These are phyloP conservation scores for Tylopilus vinaceipallidus DNA, from an alignment of 768 basidiomycete species.

Conservation along the genomic window DNA sequence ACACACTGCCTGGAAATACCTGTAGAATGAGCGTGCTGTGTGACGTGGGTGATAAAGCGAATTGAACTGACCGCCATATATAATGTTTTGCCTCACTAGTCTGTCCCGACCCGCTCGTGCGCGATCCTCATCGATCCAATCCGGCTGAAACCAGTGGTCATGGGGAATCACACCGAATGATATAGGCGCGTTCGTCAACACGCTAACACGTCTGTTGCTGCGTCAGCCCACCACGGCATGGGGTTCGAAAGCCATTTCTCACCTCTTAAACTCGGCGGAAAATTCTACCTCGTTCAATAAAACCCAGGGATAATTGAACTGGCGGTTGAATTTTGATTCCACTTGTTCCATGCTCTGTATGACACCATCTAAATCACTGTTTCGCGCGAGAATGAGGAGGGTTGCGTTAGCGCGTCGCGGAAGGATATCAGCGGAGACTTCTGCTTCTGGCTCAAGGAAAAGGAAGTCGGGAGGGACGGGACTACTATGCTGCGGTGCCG, in stretches of 20 bases:
- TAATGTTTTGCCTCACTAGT: slow-evolving; percentile 48
- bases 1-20: slow-evolving; percentile 38
- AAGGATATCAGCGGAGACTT: not conserved
- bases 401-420: slow-evolving; percentile 53
- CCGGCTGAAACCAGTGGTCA: slow-evolving; percentile 70
- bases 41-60: not conserved
- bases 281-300: slow-evolving; percentile 65
- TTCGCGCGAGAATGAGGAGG: slow-evolving; percentile 53
- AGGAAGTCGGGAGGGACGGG: slow-evolving; percentile 5
- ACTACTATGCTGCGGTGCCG: not conserved
- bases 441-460: slow-evolving; percentile 1
- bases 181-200: slow-evolving; percentile 42
- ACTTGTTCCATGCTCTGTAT: slow-evolving; percentile 50
- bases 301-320: slow-evolving; percentile 59
- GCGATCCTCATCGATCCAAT: slow-evolving; percentile 67
- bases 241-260: not conserved
- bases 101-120: slow-evolving; percentile 51
- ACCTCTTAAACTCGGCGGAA: slow-evolving; percentile 50
- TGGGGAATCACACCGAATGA: slow-evolving; percentile 57
- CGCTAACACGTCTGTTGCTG: slow-evolving; percentile 30
- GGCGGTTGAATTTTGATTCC: slow-evolving; percentile 58
- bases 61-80: slow-evolving; percentile 44
- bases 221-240: slow-evolving; percentile 11
- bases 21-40: slow-evolving; percentile 1
- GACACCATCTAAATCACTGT: slow-evolving; percentile 45